Percentiles rank a stretch among this genome's conserved stretches.
These are phyloP conservation scores for Styphnolobium japonicum DNA, from an alignment of 306 rosid species.

Conservation along the genomic window DNA sequence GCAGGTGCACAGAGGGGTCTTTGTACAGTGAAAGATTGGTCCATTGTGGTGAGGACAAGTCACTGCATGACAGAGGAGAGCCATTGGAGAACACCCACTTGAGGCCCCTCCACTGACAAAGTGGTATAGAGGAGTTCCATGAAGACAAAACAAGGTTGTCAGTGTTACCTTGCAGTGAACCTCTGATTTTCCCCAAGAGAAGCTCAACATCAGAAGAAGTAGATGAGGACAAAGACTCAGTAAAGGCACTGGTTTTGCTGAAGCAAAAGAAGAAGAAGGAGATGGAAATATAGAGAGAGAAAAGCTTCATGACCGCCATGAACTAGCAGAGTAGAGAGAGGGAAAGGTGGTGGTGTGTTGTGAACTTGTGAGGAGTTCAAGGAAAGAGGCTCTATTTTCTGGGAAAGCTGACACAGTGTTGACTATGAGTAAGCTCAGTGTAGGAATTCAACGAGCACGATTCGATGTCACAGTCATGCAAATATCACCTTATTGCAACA, in stretches of 20 bases:
- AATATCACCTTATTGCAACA: neutral
- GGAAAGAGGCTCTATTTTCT: constrained; percentile 44
- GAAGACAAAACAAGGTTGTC: constrained; percentile 72
- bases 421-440: constrained; percentile 44
- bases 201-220: constrained; percentile 68
- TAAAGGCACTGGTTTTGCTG: neutral
- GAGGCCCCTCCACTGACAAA: constrained; percentile 97
- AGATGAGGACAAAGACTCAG: constrained; percentile 30
- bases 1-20: constrained; percentile 72
- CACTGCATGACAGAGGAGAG: constrained; percentile 57
- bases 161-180: constrained; percentile 67
- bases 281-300: constrained; percentile 42
- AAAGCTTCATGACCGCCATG: constrained; percentile 49
- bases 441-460: constrained; percentile 39
- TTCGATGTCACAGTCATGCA: constrained; percentile 17
- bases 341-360: neutral
- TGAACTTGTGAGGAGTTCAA: constrained; percentile 39
- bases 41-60: constrained; percentile 80
- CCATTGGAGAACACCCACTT: constrained; percentile 81
- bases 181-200: constrained; percentile 63
- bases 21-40: constrained; percentile 61
- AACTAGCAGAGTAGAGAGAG: constrained; percentile 25
- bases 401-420: constrained; percentile 74
- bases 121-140: constrained; percentile 75
- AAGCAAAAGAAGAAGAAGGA: constrained; percentile 28